phyloP scores from a whole-genome alignment of 2,329 filamentous ascomycete species.

The Hypoxylon sp. region DNA sequence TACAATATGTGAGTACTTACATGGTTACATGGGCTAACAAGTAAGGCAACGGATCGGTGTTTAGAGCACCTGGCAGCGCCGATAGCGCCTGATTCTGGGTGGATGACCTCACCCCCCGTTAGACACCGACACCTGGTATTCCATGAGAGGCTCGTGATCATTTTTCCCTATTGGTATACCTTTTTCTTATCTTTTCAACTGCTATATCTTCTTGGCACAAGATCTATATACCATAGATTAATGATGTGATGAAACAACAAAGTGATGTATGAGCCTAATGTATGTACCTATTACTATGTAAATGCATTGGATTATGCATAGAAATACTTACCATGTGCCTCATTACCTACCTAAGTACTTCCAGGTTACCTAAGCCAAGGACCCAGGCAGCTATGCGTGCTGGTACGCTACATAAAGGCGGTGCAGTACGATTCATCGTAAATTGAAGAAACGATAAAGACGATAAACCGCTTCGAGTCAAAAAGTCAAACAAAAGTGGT shows the following conservation, averaged over 20 bases:
- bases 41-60: constrained; percentile 21
- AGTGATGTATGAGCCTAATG: not conserved
- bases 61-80: constrained; percentile 29
- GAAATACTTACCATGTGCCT: too few relatives aligned
- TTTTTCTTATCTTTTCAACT: too few relatives aligned
- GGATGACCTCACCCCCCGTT: constrained; percentile 35
- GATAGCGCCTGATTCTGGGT: constrained; percentile 35
- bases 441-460: too few relatives aligned
- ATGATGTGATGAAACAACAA: constrained; percentile 4
- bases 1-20: constrained; percentile 8
- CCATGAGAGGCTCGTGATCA: constrained; percentile 33
- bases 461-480: constrained; percentile 25
- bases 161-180: too few relatives aligned
- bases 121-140: constrained; percentile 35
- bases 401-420: constrained; percentile 2
- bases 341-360: too few relatives aligned
- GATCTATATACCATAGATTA: constrained; percentile 10
- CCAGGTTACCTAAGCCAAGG: too few relatives aligned
- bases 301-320: too few relatives aligned
- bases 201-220: constrained; percentile 14
- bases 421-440: constrained; percentile 21
- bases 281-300: not conserved
- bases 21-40: not conserved
- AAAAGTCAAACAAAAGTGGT: constrained; percentile 15
- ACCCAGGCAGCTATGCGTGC: constrained; percentile 14